Percentiles rank a stretch among this genome's conserved stretches.
These are phyloP conservation scores for Pyrus betulifolia DNA, from an alignment of 306 rosid genomes.

Conservation along the genomic window DNA sequence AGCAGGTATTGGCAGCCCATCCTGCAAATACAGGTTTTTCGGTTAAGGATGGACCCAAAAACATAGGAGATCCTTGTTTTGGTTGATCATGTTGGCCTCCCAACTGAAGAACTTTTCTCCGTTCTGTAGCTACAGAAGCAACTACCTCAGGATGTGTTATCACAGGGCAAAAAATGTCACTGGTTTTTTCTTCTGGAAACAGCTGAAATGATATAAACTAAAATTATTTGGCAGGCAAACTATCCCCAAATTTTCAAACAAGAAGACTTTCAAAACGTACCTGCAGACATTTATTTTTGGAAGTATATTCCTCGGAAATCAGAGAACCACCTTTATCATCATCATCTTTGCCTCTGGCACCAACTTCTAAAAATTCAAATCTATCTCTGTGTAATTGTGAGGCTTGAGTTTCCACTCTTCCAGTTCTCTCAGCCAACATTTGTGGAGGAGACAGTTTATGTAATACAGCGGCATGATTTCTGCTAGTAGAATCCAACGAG, in stretches of 20 bases:
- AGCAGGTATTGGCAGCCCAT: slow-evolving; percentile 23
- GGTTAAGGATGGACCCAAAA: slow-evolving; percentile 47
- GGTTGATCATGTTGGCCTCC: slow-evolving; percentile 14
- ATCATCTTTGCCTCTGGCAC: slow-evolving; percentile 10
- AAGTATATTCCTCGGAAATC: neutral
- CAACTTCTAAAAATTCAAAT: slow-evolving; percentile 12
- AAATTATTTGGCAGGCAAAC: slow-evolving; percentile 1
- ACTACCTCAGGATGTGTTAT: slow-evolving; percentile 23
- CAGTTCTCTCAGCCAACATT: slow-evolving; percentile 9
- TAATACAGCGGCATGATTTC: slow-evolving; percentile 28
- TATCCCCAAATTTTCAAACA: slow-evolving; percentile 4
- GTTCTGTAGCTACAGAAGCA: slow-evolving; percentile 25
- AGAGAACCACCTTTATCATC: slow-evolving; percentile 9
- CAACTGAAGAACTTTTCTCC: slow-evolving; percentile 20
- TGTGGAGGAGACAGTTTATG: slow-evolving; percentile 30
- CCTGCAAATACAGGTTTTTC: slow-evolving; percentile 22
- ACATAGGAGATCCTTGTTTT: slow-evolving; percentile 26
- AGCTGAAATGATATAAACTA: slow-evolving; percentile 30
- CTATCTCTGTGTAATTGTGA: slow-evolving; percentile 16
- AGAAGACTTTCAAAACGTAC: slow-evolving; percentile 7
- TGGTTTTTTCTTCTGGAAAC: slow-evolving; percentile 36
- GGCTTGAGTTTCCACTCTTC: slow-evolving; percentile 9
- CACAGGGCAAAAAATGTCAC: slow-evolving; percentile 20
- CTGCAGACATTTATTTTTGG: slow-evolving; percentile 11
- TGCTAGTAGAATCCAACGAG: slow-evolving; percentile 33